Evolutionary conservation across 1,284 basidiomycete species (phyloP).

Genomic region (Apiotrichum akiyoshidainum): DNA sequence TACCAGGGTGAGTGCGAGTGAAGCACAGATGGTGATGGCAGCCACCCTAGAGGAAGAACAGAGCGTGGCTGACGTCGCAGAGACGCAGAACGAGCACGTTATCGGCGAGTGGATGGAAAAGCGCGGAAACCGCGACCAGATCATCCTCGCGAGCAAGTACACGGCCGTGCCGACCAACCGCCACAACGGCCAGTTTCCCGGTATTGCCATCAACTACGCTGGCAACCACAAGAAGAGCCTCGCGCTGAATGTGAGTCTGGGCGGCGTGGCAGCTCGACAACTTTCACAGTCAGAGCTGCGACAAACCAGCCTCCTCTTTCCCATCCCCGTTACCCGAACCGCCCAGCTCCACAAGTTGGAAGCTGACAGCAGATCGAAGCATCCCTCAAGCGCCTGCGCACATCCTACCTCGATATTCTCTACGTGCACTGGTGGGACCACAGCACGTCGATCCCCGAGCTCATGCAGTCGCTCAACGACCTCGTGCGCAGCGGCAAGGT

Average conservation of each 20-base stretch:
- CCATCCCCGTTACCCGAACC: no score
- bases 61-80: no score
- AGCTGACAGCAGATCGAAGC: slow-evolving; percentile 16
- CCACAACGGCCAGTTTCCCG: slow-evolving; percentile 17
- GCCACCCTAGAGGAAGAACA: no score
- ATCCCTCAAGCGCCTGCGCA: slow-evolving; percentile 51
- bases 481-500: slow-evolving; percentile 50
- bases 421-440: slow-evolving; percentile 53
- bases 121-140: slow-evolving; percentile 33
- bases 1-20: slow-evolving; percentile 32
- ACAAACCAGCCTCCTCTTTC: no score
- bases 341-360: no score
- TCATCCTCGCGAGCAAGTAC: slow-evolving; percentile 36
- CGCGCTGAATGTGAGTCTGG: no score
- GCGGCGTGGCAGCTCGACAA: no score
- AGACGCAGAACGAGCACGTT: slow-evolving; percentile 32
- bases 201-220: slow-evolving; percentile 40
- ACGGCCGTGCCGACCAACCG: slow-evolving; percentile 39
- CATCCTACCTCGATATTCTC: slow-evolving; percentile 53
- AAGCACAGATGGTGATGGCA: no score
- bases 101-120: slow-evolving; percentile 52
- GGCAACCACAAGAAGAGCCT: slow-evolving; percentile 36
- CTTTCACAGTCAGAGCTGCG: no score
- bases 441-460: slow-evolving; percentile 49
- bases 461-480: slow-evolving; percentile 51